phyloP scores from a whole-genome alignment of 176 grass and related monocot genomes.

The Oryza punctata region DNA sequence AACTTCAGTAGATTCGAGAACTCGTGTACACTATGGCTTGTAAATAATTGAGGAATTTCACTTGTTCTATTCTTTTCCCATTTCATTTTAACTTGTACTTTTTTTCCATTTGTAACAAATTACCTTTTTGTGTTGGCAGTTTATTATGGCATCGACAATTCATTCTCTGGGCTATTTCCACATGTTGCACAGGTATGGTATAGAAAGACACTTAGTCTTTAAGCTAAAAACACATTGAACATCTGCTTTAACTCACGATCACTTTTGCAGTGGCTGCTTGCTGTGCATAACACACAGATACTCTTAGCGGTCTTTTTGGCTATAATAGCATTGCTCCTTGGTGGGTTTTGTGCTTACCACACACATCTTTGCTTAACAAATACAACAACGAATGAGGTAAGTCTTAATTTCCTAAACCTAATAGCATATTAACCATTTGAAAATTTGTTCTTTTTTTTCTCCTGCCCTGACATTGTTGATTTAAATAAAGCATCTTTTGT shows the following conservation, averaged over 20 bases:
- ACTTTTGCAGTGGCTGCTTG: constrained; percentile 81
- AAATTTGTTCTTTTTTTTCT: constrained; percentile 1
- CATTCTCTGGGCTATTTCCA: constrained; percentile 75
- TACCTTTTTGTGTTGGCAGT: constrained; percentile 48
- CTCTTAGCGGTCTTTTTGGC: constrained; percentile 85
- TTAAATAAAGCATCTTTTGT: neutral
- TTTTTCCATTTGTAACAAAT: constrained; percentile 30
- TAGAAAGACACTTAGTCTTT: neutral
- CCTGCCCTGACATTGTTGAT: neutral
- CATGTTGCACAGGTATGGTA: constrained; percentile 79
- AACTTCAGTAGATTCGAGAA: neutral
- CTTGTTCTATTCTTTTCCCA: neutral
- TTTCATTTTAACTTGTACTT: constrained; percentile 28
- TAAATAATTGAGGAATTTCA: neutral
- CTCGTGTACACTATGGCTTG: constrained; percentile 21
- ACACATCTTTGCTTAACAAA: constrained; percentile 83
- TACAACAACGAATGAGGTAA: constrained; percentile 94
- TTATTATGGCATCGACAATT: constrained; percentile 87
- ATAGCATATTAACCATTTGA: neutral
- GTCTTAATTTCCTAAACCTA: neutral
- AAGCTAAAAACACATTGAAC: neutral
- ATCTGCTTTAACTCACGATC: neutral
- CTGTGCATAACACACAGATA: constrained; percentile 89
- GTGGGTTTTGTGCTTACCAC: constrained; percentile 91
- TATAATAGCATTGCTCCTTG: constrained; percentile 84